These are phyloP conservation scores for Solanum chiquidenum DNA, from an alignment of 257 asterid genomes.

Conservation along the genomic window DNA sequence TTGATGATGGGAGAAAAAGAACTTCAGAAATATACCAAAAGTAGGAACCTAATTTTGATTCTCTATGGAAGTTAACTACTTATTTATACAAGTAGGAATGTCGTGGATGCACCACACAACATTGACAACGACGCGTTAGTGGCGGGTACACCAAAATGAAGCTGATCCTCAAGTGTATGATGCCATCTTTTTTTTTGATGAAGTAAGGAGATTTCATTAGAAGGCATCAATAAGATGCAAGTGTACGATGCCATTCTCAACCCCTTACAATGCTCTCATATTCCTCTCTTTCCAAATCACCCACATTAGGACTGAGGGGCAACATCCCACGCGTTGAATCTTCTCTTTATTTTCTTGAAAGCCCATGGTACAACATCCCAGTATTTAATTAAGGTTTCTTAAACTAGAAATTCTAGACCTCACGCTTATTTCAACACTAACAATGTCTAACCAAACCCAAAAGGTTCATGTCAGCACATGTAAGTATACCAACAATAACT, in stretches of 20 bases:
- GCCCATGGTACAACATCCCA: background rate
- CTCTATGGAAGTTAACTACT: background rate
- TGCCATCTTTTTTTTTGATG: background rate
- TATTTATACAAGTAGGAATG: background rate
- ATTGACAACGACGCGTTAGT: background rate
- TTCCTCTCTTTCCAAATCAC: background rate
- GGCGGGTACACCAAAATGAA: background rate
- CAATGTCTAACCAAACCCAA: background rate
- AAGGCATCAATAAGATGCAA: background rate
- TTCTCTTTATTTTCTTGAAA: background rate
- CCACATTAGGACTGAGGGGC: background rate
- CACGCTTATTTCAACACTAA: background rate
- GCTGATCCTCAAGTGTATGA: background rate
- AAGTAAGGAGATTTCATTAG: background rate
- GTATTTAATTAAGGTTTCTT: background rate
- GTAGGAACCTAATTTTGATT: background rate
- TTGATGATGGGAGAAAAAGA: background rate
- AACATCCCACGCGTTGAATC: background rate
- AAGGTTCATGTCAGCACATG: background rate
- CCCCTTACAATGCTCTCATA: background rate
- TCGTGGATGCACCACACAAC: background rate
- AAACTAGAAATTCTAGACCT: background rate
- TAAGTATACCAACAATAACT: background rate
- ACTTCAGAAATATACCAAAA: background rate
- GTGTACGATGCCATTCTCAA: background rate